Conservation (phyloP, 2,329 filamentous ascomycete species). For the Dryadomyces quercivorus region DNA sequence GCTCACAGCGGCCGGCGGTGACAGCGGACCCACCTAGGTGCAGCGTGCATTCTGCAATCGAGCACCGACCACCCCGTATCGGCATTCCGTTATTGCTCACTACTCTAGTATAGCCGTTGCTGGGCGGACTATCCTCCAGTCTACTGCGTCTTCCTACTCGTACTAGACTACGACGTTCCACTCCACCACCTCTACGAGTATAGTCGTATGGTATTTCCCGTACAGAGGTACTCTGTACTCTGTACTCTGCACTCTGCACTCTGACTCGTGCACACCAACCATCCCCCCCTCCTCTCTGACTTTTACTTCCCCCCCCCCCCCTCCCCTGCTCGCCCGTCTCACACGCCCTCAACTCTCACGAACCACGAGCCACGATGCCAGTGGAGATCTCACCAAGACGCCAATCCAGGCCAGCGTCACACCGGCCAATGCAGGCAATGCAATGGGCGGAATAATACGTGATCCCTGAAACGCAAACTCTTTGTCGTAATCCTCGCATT, state of each 20-base stretch:
- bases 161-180: no score
- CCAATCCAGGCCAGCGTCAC: background rate
- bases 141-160: no score
- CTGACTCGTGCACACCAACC: no score
- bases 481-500: background rate
- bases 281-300: background rate
- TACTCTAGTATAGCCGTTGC: background rate
- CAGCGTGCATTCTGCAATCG: slow-evolving; percentile 4
- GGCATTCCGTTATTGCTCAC: background rate
- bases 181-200: no score
- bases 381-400: no score
- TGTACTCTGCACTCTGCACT: background rate
- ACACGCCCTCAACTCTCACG: no score
- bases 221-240: background rate
- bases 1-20: background rate
- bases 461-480: background rate
- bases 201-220: no score
- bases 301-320: no score
- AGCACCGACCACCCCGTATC: slow-evolving; percentile 1
- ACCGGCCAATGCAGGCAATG: background rate
- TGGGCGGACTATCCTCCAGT: no score
- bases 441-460: background rate
- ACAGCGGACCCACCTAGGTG: background rate
- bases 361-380: background rate
- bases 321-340: no score